Evolutionary conservation across 2,329 filamentous ascomycete genomes (phyloP).

Genomic region (Byssothecium circinans): DNA sequence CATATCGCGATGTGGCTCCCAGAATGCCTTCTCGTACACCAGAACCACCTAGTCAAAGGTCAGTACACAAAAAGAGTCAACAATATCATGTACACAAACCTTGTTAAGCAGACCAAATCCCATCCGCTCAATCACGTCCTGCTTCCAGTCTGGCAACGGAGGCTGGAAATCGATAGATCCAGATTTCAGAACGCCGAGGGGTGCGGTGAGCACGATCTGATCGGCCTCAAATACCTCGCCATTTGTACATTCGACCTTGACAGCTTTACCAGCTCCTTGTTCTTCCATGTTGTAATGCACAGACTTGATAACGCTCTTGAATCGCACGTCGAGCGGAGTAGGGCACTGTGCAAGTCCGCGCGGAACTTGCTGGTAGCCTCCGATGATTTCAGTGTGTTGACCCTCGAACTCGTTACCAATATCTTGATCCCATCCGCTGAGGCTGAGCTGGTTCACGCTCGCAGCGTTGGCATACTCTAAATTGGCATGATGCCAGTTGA

Average conservation of each 20-base stretch:
- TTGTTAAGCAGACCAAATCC: slow-evolving; percentile 97
- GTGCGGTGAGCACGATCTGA: slow-evolving; percentile 84
- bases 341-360: slow-evolving; percentile 80
- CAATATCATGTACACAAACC: slow-evolving; percentile 40
- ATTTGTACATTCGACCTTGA: slow-evolving; percentile 66
- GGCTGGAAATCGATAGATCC: slow-evolving; percentile 82
- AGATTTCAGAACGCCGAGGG: slow-evolving; percentile 89
- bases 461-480: slow-evolving; percentile 96
- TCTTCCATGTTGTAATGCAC: slow-evolving; percentile 61
- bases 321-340: slow-evolving; percentile 73
- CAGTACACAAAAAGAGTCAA: slow-evolving; percentile 4
- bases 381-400: slow-evolving; percentile 87
- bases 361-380: slow-evolving; percentile 93
- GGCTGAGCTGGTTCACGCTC: slow-evolving; percentile 81
- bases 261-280: slow-evolving; percentile 23
- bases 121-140: slow-evolving; percentile 75
- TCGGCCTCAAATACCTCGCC: slow-evolving; percentile 81
- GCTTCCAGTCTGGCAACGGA: slow-evolving; percentile 84
- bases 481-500: slow-evolving; percentile 99
- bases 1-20: slow-evolving; percentile 87
- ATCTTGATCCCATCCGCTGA: slow-evolving; percentile 94
- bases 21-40: slow-evolving; percentile 86
- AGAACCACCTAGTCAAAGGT: slow-evolving; percentile 64
- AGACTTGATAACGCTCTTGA: slow-evolving; percentile 70
- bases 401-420: slow-evolving; percentile 98